Base-by-base conservation (phyloP, 768 basidiomycete species). In the Mycena floridula region DNA sequence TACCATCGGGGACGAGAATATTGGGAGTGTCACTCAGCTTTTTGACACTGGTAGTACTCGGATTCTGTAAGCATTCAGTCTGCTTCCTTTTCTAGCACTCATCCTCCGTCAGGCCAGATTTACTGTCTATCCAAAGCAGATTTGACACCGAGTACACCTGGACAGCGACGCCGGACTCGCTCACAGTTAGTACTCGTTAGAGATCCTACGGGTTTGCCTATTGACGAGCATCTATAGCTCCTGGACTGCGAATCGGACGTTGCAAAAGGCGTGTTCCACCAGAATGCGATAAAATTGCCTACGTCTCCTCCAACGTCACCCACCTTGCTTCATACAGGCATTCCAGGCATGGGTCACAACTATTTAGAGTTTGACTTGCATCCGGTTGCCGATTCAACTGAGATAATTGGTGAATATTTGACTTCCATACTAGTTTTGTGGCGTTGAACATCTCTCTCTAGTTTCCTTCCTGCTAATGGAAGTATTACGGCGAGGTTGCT, bases 391-490 rank as follows among this genome's bases (percentile, higher is more conserved):
- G 64, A 71, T 40, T 69, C 68, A 30, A 66, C 72, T 7, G 79
- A 81, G 55, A 69, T 81, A 16, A 75, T 81, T 44, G 61, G 77
- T 77, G 46, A 47, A 71, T 55, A 37, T 25, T 24, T 23, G 48
- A 42, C 20, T 25, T 43, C 43, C 40, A 9, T 16, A 16, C 26
- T 22, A 38, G 35, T 37, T 47, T 25, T 32, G 44, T 15, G 13
- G 21, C 36, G 7, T 23, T 42, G 58, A 30, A 66, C 47, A 18
- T 4, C 5, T 11, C 26, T 12, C 18, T 24, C 46, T n/a, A 79
- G 79, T 81, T 7, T 78, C 77, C 12, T 81, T 81, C 57, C 63
- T 82, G 26, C 72, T 82, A 61, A 74, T 82, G 69, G 80, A 82
- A 56, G 75, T 81, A 25, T 57, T 82, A 13, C 77, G 80, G 23